Evolutionary conservation across 352 stramenopile species (phyloP).

Genomic region (Aphanomyces stellatus): DNA sequence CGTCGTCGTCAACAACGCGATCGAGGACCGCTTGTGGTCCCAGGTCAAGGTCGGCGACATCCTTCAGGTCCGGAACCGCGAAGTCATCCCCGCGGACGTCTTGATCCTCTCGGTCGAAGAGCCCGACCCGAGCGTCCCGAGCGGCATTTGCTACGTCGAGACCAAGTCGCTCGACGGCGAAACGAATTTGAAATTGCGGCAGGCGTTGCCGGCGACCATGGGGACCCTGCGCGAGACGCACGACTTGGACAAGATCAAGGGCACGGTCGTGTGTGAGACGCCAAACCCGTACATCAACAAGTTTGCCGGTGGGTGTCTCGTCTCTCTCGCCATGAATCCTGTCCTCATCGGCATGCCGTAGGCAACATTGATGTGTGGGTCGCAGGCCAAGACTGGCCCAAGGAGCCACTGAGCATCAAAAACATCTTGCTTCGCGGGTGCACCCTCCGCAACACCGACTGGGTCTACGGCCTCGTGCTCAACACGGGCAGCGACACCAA

Average conservation of each 20-base stretch:
- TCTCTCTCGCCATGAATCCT: too few relatives aligned
- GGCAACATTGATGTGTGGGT: conserved; percentile 63
- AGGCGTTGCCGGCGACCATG: conserved; percentile 66
- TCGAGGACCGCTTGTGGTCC: conserved; percentile 71
- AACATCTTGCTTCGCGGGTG: conserved; percentile 87
- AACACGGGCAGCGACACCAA: conserved; percentile 89
- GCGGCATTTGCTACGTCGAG: conserved; percentile 84
- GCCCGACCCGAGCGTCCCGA: conserved; percentile 50
- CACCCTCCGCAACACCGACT: conserved; percentile 84
- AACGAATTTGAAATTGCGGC: conserved; percentile 88
- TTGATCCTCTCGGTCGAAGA: conserved; percentile 73
- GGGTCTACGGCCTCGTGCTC: conserved; percentile 75
- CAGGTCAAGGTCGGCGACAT: conserved; percentile 84
- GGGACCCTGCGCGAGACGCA: conserved; percentile 38
- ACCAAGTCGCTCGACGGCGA: conserved; percentile 89
- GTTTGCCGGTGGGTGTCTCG: conserved; percentile 46
- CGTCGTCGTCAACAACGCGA: conserved; percentile 45
- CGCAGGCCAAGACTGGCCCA: conserved; percentile 40
- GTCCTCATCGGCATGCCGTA: neutral
- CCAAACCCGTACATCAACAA: conserved; percentile 85
- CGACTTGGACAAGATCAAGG: conserved; percentile 46
- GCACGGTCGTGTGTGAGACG: conserved; percentile 59
- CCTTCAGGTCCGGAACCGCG: conserved; percentile 62
- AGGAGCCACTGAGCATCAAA: conserved; percentile 70
- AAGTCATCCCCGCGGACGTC: conserved; percentile 78